These are phyloP conservation scores for Przewalskia tangutica DNA, from an alignment of 257 asterid species.

Conservation along the genomic window DNA sequence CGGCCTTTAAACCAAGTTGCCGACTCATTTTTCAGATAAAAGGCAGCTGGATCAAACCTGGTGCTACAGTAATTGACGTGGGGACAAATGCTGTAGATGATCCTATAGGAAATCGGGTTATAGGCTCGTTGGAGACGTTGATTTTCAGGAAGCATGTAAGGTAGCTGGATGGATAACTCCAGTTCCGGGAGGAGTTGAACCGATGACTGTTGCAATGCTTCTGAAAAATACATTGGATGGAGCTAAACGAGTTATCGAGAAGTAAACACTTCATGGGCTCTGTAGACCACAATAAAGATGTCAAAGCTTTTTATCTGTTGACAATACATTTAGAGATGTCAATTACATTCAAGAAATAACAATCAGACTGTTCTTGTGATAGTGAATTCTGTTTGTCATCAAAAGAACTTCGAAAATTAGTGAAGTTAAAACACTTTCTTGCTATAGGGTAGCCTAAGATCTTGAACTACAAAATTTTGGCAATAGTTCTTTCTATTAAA, in stretches of 20 bases:
- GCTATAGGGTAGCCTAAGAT: neutral
- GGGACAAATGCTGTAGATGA: constrained; percentile 89
- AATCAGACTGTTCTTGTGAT: neutral
- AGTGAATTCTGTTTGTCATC: no score
- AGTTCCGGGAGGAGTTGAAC: constrained; percentile 98
- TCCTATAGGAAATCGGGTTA: constrained; percentile 71
- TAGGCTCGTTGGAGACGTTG: constrained; percentile 92
- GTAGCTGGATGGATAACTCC: constrained; percentile 91
- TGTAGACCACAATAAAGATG: neutral
- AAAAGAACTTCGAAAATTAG: neutral
- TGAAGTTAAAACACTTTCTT: no score
- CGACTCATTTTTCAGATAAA: constrained; percentile 41
- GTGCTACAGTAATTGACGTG: constrained; percentile 95
- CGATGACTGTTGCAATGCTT: constrained; percentile 94
- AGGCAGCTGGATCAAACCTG: constrained; percentile 97
- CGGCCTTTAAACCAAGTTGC: neutral
- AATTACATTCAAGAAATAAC: neutral
- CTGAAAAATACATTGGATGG: constrained; percentile 85
- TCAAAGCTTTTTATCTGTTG: neutral
- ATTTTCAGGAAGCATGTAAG: constrained; percentile 65
- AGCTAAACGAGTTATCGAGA: constrained; percentile 63
- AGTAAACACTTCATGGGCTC: neutral
- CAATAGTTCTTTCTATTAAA: neutral
- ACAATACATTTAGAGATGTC: neutral
- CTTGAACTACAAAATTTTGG: neutral